Percentiles rank a stretch among this genome's conserved stretches.
phyloP scores from a whole-genome alignment of 148 eudicot genomes.

The Limonium bicolor region DNA sequence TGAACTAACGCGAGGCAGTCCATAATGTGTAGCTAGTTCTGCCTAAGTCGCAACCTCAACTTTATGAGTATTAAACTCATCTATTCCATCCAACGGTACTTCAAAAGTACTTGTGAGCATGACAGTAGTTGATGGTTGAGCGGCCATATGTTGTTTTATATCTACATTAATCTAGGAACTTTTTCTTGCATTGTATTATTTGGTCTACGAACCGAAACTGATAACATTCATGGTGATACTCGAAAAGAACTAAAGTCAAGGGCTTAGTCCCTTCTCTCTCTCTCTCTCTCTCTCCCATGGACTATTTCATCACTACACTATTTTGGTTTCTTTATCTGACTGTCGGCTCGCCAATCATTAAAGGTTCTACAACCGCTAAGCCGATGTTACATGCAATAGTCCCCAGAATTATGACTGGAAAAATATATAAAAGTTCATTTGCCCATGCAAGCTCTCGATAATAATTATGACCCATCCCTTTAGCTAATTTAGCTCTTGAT shows the following conservation, averaged over 20 bases:
- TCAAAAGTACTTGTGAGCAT: too few species aligned
- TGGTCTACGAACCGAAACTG: not conserved
- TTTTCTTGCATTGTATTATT: not conserved
- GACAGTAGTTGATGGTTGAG: too few species aligned
- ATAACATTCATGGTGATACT: conserved; percentile 1
- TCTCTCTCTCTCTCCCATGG: too few species aligned
- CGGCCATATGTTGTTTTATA: not conserved
- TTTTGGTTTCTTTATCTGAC: too few species aligned
- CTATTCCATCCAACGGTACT: too few species aligned
- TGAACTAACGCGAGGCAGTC: too few species aligned
- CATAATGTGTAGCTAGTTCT: too few species aligned
- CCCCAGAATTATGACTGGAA: conserved; percentile 1
- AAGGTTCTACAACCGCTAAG: not conserved
- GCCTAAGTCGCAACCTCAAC: too few species aligned
- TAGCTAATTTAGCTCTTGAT: conserved; percentile 6
- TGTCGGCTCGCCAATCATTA: not conserved
- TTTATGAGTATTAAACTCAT: too few species aligned
- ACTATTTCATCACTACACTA: too few species aligned
- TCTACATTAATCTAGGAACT: not conserved
- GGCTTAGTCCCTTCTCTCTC: too few species aligned
- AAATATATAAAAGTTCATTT: conserved; percentile 2
- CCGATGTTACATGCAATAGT: not conserved
- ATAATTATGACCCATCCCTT: conserved; percentile 5
- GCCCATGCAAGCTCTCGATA: conserved; percentile 3
- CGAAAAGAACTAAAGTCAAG: too few species aligned